These are phyloP conservation scores for Solanum clarkiae DNA, from an alignment of 257 asterid genomes.

Conservation along the genomic window DNA sequence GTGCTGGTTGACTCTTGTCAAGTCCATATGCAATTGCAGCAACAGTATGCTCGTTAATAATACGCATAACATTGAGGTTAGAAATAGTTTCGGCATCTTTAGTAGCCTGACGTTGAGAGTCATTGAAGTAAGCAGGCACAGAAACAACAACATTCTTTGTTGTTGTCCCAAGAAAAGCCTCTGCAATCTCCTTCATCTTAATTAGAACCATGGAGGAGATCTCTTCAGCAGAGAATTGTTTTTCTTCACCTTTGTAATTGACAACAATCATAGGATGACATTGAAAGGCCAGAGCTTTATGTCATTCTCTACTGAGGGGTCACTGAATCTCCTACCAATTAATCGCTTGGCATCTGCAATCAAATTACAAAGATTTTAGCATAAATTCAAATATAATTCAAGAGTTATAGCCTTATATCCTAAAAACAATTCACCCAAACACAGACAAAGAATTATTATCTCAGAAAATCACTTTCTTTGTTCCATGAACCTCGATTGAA, in stretches of 20 bases:
- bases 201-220: constrained; percentile 20
- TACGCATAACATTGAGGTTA: constrained; percentile 22
- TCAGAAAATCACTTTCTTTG: too few relatives aligned
- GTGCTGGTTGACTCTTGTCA: constrained; percentile 15
- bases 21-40: constrained; percentile 39
- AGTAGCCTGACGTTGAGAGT: constrained; percentile 31
- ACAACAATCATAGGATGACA: constrained; percentile 23
- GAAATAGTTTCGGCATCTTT: constrained; percentile 30
- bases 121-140: constrained; percentile 28
- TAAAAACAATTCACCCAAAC: background rate
- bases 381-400: background rate
- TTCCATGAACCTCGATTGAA: background rate
- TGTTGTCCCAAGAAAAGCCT: constrained; percentile 12
- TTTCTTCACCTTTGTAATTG: constrained; percentile 18
- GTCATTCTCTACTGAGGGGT: constrained; percentile 17
- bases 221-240: constrained; percentile 17
- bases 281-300: constrained; percentile 26
- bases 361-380: background rate
- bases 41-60: constrained; percentile 32
- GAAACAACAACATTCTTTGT: constrained; percentile 20
- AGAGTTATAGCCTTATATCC: background rate
- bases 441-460: too few relatives aligned
- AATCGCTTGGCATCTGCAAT: constrained; percentile 17
- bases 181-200: constrained; percentile 27
- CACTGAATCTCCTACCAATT: constrained; percentile 22